Conservation (phyloP, 2,329 filamentous ascomycete genomes). For the Pseudocercospora pini-densiflorae region DNA sequence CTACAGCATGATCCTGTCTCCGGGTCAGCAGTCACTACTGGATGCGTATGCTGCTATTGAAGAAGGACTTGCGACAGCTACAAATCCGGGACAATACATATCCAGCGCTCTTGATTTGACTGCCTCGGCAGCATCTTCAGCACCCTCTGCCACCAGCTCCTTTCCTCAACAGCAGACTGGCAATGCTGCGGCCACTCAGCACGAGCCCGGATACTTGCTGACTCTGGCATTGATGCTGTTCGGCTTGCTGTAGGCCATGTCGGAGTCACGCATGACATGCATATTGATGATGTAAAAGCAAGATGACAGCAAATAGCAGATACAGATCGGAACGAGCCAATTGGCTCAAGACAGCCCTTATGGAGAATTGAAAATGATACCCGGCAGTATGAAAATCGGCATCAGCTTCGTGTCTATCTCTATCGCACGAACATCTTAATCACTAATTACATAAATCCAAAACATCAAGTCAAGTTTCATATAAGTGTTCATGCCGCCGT, state of each 20-base stretch:
- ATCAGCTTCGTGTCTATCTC: constrained; percentile 2
- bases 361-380: neutral
- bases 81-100: constrained; percentile 6
- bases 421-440: neutral
- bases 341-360: too few relatives aligned
- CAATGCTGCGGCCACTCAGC: neutral
- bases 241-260: neutral
- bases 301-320: neutral
- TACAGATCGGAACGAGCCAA: too few relatives aligned
- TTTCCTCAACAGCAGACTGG: neutral
- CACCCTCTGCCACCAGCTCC: neutral
- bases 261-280: neutral
- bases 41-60: neutral
- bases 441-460: neutral
- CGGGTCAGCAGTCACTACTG: constrained; percentile 3
- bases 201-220: neutral
- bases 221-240: neutral
- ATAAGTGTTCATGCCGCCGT: too few relatives aligned
- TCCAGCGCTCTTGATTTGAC: constrained; percentile 1
- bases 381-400: neutral
- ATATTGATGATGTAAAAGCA: neutral
- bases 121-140: neutral
- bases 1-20: constrained; percentile 15
- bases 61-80: neutral
- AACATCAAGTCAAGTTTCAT: too few relatives aligned